Conservation (phyloP, 129 eudicot genomes). For the Pseudognaphalium luteoalbum region DNA sequence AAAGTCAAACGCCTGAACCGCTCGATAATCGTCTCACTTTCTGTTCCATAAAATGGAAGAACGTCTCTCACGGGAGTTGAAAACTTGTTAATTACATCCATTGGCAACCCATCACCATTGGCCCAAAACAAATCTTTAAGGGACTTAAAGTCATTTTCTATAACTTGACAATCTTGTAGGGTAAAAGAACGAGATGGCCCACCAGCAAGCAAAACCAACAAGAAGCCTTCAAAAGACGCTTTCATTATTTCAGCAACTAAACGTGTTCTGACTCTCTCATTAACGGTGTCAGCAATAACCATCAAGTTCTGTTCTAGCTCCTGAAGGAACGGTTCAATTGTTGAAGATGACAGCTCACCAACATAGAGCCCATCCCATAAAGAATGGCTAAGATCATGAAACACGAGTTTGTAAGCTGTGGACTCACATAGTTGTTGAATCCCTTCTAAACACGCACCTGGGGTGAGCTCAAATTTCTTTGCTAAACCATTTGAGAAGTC, state of each 20-base stretch:
- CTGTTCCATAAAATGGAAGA: conserved; percentile 68
- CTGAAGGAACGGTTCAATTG: conserved; percentile 78
- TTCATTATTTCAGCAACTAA: conserved; percentile 86
- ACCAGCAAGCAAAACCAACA: conserved; percentile 91
- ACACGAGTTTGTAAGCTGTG: conserved; percentile 70
- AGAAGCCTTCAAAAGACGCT: conserved; percentile 85
- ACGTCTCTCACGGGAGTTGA: conserved; percentile 73
- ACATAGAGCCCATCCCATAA: conserved; percentile 85
- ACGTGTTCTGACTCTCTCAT: conserved; percentile 82
- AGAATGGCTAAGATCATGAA: conserved; percentile 74
- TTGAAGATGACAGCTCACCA: conserved; percentile 72
- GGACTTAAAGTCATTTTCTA: conserved; percentile 85
- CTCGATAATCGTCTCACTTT: conserved; percentile 75
- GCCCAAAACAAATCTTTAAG: conserved; percentile 91
- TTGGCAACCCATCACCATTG: conserved; percentile 89
- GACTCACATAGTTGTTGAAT: conserved; percentile 85
- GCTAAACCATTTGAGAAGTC: conserved; percentile 78
- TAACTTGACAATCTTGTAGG: conserved; percentile 58
- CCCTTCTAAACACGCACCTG: conserved; percentile 72
- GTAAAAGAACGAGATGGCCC: conserved; percentile 84
- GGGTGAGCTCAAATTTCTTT: conserved; percentile 80
- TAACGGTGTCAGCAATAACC: conserved; percentile 60
- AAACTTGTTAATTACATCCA: conserved; percentile 70
- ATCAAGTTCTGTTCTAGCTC: conserved; percentile 74
- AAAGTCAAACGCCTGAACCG: conserved; percentile 69